Evolutionary conservation across 768 basidiomycete genomes (phyloP).

Genomic region (Tephrocybe sp.): DNA sequence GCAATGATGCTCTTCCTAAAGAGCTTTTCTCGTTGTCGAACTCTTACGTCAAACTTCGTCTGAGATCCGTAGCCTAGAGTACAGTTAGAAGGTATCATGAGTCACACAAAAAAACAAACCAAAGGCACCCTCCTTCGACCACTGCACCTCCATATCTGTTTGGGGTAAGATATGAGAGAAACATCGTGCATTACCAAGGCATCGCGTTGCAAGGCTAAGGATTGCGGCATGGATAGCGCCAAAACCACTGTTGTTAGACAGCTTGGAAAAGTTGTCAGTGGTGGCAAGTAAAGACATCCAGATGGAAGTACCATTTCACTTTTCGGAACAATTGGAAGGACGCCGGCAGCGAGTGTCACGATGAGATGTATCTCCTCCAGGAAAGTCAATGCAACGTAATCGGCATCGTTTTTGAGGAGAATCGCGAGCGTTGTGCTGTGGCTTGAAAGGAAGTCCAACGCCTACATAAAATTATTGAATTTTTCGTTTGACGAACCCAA

Average conservation of each 20-base stretch:
- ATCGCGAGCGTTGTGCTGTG: constrained; percentile 86
- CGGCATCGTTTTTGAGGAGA: constrained; percentile 73
- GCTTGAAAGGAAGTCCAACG: constrained; percentile 74
- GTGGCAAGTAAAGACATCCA: neutral
- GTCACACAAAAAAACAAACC: constrained; percentile 36
- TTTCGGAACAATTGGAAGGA: constrained; percentile 72
- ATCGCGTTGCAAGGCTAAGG: constrained; percentile 70
- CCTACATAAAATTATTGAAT: constrained; percentile 40
- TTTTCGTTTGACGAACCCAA: neutral
- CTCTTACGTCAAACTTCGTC: constrained; percentile 59
- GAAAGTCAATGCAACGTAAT: constrained; percentile 59
- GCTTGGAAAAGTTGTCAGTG: constrained; percentile 27
- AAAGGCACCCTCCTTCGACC: constrained; percentile 52
- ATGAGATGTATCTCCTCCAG: constrained; percentile 83
- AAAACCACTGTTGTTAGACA: constrained; percentile 73
- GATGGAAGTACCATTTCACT: constrained; percentile 67
- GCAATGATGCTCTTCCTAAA: constrained; percentile 62
- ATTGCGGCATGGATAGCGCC: constrained; percentile 85
- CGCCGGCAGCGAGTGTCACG: constrained; percentile 65
- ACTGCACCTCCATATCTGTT: constrained; percentile 63
- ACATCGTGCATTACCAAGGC: constrained; percentile 61
- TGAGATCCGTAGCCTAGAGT: constrained; percentile 48
- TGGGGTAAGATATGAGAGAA: constrained; percentile 57
- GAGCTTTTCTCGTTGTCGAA: constrained; percentile 54
- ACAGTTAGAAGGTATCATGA: neutral